Evolutionary conservation across 1,139 yeast species (phyloP), one percentile per base, ranked within the genome.

Genomic region (Kurtzmaniella quercitrusa): DNA sequence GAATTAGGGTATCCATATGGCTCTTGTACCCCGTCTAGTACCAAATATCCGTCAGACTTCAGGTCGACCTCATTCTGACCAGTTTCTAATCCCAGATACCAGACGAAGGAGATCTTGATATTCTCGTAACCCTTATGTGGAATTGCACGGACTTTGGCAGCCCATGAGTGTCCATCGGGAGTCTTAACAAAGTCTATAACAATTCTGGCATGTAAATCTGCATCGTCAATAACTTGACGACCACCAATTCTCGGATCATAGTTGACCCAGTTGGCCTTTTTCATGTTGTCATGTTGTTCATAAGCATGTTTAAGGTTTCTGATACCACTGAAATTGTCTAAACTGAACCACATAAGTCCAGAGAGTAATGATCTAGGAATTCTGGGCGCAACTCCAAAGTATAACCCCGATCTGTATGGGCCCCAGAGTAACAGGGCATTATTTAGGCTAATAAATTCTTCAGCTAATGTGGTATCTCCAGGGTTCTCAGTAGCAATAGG

Each of bases 201-300:
- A 38, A 94, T 58, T 47, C 78, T 76, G 3, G 90, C 62, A 46
- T 81, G 81, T 50, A 81, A 77, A 37, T 78, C 85, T 19, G 67
- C 62, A 60, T 93, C 98, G 39, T 73, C 68, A 36, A 94, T 82
- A 1, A 78, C 69, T 57, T 93, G 94, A 47, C 78, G 70, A 0
- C 99, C 98, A 29, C 98, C 99, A 21, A 65, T 49, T 50, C 98
- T 74, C 2, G 97, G 93, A 59, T 94, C 98, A 60, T 84, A 93
- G 40, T 74, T 69, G 17, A 81, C 74, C 98, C 98, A 93, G 34
- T 94, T 91, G 54, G 89, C 94, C 45, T 78, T 82, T 36, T 72
- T 74, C 71, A 90, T 73, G 39, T 81, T 76, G 55, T 90, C 94
- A 34, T 71, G 68, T 53, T 84, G 91, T 48, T 86, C 93, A 55